Percentiles rank a stretch among this genome's conserved stretches.
phyloP scores from a whole-genome alignment of 1,139 yeast species.

The Scheffersomyces titani region DNA sequence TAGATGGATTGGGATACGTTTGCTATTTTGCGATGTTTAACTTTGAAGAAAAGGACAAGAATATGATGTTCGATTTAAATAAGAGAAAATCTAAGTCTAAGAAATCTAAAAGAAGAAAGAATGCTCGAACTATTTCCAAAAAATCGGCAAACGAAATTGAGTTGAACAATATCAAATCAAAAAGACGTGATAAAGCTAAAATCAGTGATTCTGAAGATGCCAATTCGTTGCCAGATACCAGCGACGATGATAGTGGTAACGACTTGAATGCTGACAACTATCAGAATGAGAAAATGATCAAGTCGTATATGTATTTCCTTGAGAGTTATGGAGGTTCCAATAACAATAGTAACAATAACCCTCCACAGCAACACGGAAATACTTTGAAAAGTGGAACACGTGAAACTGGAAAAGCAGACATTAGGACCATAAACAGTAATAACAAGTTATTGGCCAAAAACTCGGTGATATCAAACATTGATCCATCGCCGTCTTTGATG shows the following conservation, averaged over 20 bases:
- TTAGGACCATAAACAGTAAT: background rate
- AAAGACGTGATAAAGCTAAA: constrained; percentile 9
- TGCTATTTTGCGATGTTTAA: constrained; percentile 94
- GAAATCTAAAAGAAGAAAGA: constrained; percentile 6
- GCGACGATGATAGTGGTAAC: constrained; percentile 42
- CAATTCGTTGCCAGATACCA: constrained; percentile 15
- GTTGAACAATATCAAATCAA: constrained; percentile 11
- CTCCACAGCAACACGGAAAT: background rate
- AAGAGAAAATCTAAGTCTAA: constrained; percentile 24
- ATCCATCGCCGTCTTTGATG: constrained; percentile 10
- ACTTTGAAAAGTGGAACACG: background rate
- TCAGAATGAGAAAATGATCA: constrained; percentile 87
- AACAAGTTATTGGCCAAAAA: background rate
- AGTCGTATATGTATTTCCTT: constrained; percentile 81
- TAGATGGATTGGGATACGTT: constrained; percentile 93
- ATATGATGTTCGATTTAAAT: constrained; percentile 42
- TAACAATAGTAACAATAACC: background rate
- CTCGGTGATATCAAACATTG: constrained; percentile 4
- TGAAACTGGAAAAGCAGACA: background rate
- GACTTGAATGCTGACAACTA: constrained; percentile 28
- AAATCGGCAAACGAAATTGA: constrained; percentile 12
- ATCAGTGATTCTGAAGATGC: constrained; percentile 10
- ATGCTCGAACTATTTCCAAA: background rate
- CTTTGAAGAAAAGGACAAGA: constrained; percentile 60
- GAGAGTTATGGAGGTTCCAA: constrained; percentile 65